These are phyloP conservation scores for Suillus tomentosus DNA, from an alignment of 768 basidiomycete genomes.

Conservation along the genomic window DNA sequence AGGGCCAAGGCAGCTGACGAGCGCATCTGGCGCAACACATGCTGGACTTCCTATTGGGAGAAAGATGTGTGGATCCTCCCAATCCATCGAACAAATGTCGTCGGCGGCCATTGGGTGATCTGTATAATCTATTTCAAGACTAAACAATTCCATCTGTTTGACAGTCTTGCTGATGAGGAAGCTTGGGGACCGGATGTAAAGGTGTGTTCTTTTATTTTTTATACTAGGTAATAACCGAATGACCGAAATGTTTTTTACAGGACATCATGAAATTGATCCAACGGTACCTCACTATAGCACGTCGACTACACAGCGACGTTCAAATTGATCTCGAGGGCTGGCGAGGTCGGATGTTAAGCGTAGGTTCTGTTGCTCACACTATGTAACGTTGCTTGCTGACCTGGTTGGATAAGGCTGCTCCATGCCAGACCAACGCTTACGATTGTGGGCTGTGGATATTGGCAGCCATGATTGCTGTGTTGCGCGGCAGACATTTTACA, in stretches of 20 bases:
- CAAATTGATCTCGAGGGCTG: conserved; percentile 11
- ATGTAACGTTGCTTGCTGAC: neutral
- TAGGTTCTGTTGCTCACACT: neutral
- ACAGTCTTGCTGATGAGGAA: conserved; percentile 13
- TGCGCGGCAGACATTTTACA: conserved; percentile 18
- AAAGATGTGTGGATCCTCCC: conserved; percentile 40
- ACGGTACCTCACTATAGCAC: conserved; percentile 5
- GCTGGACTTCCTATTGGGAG: conserved; percentile 29
- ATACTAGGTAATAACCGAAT: neutral
- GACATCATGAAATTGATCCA: conserved; percentile 12
- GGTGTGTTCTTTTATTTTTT: neutral
- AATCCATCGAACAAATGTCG: conserved; percentile 28
- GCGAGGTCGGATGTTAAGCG: neutral
- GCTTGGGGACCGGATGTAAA: conserved; percentile 11
- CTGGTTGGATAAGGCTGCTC: neutral
- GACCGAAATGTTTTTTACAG: neutral
- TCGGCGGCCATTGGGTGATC: conserved; percentile 35
- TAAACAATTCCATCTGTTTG: conserved; percentile 14
- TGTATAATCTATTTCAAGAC: conserved; percentile 16
- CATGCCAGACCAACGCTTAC: conserved; percentile 21
- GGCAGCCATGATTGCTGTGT: conserved; percentile 23
- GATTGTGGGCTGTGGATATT: conserved; percentile 32
- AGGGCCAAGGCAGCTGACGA: conserved; percentile 6
- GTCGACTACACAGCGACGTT: neutral
- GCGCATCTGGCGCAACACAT: conserved; percentile 26